A percentile compares a stretch with the other conserved stretches of the same genome.
These are phyloP conservation scores for Arthroderma uncinatum DNA, from an alignment of 2,329 filamentous ascomycete genomes.

Conservation along the genomic window DNA sequence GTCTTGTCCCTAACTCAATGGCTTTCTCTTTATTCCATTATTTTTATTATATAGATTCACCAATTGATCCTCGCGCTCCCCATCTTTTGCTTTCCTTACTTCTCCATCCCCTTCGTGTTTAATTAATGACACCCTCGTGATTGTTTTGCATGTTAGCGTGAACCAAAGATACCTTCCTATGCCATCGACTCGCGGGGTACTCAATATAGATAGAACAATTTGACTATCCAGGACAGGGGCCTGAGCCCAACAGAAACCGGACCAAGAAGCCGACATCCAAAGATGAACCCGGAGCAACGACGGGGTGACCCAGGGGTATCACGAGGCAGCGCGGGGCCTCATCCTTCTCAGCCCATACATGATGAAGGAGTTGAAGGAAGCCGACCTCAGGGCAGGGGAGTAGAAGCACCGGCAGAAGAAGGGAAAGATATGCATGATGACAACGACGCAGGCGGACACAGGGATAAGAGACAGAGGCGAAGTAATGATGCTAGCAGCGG, in stretches of 20 bases:
- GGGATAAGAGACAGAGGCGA: constrained; percentile 1
- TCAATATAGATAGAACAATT: neutral
- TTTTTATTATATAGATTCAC: neutral
- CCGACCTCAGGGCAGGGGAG: neutral
- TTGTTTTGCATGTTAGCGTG: too few species aligned
- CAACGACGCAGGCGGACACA: neutral
- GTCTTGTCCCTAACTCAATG: neutral
- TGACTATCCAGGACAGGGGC: neutral
- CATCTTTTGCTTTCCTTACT: neutral
- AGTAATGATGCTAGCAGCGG: neutral
- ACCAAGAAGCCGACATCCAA: neutral
- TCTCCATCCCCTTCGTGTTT: too few species aligned
- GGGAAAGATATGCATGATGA: neutral
- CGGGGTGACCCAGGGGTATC: neutral
- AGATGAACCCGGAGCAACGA: neutral
- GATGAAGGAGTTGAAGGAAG: neutral
- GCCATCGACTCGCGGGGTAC: neutral
- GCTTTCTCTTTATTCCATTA: neutral
- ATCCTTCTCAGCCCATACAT: neutral
- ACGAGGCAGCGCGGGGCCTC: neutral
- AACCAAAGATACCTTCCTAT: neutral
- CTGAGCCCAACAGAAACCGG: neutral
- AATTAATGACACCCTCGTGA: neutral
- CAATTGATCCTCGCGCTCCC: neutral
- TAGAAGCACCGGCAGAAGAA: neutral